phyloP scores from a whole-genome alignment of 129 eudicot species.

The Silybum marianum region DNA sequence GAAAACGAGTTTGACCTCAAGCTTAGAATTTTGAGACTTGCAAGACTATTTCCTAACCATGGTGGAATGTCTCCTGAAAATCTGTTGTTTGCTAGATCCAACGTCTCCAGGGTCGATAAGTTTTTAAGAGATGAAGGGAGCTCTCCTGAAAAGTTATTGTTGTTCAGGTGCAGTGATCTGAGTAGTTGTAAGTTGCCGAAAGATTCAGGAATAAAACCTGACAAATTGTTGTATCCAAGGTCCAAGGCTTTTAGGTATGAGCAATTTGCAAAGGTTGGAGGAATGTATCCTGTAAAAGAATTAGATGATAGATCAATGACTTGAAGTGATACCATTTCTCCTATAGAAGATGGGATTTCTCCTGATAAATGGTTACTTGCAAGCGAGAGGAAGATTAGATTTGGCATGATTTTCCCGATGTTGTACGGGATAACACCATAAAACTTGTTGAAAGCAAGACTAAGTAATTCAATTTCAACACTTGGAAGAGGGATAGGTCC shows the following conservation, averaged over 20 bases:
- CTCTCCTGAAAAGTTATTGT: conserved; percentile 43
- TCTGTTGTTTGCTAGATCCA: conserved; percentile 44
- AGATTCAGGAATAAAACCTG: conserved; percentile 39
- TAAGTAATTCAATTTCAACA: conserved; percentile 33
- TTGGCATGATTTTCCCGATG: conserved; percentile 40
- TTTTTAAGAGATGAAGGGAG: conserved; percentile 41
- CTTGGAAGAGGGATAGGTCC: conserved; percentile 52
- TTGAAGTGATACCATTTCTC: conserved; percentile 38
- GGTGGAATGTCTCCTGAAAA: conserved; percentile 37
- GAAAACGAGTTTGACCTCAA: conserved; percentile 41
- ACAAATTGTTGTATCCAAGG: conserved; percentile 43
- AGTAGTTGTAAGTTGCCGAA: conserved; percentile 43
- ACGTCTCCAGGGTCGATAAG: conserved; percentile 43
- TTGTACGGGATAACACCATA: conserved; percentile 42
- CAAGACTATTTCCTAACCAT: conserved; percentile 40
- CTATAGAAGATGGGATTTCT: conserved; percentile 41
- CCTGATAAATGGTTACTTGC: conserved; percentile 43
- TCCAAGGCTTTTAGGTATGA: conserved; percentile 46
- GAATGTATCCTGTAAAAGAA: conserved; percentile 38
- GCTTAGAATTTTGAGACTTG: conserved; percentile 40
- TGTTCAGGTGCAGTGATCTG: conserved; percentile 40
- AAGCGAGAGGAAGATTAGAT: conserved; percentile 48
- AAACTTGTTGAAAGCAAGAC: conserved; percentile 49
- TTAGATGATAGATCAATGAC: conserved; percentile 50
- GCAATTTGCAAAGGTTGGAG: conserved; percentile 33